These are phyloP conservation scores for Arthrobotrys sinensis DNA, from an alignment of 2,329 filamentous ascomycete genomes.

Conservation along the genomic window DNA sequence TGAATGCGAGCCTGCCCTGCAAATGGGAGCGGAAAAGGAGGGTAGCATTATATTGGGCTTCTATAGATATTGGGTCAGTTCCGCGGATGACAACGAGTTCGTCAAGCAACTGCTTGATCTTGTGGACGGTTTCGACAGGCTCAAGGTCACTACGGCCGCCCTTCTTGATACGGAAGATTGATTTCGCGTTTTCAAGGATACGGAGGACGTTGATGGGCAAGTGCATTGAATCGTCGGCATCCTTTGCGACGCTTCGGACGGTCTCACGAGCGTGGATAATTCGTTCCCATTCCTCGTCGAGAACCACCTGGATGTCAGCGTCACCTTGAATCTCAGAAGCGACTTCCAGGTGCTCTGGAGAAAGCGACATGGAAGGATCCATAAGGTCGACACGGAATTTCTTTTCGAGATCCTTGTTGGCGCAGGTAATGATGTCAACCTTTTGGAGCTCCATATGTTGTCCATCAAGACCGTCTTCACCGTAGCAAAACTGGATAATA, in stretches of 20 bases:
- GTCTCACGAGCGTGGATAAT: slow-evolving; percentile 81
- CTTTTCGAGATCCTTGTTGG: slow-evolving; percentile 81
- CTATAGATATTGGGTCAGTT: slow-evolving; percentile 82
- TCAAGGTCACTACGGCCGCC: slow-evolving; percentile 89
- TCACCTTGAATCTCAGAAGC: slow-evolving; percentile 89
- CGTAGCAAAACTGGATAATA: slow-evolving; percentile 96
- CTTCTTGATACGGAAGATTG: slow-evolving; percentile 90
- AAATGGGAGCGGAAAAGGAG: slow-evolving; percentile 92
- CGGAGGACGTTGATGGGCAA: slow-evolving; percentile 91
- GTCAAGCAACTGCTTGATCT: slow-evolving; percentile 81
- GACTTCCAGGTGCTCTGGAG: slow-evolving; percentile 83
- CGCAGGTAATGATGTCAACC: slow-evolving; percentile 87
- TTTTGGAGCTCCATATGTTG: slow-evolving; percentile 93
- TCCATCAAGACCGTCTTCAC: slow-evolving; percentile 95
- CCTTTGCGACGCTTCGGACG: slow-evolving; percentile 72
- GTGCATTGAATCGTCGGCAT: slow-evolving; percentile 83
- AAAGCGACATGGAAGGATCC: slow-evolving; percentile 76
- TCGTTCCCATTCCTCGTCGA: slow-evolving; percentile 90
- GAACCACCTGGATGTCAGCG: slow-evolving; percentile 84
- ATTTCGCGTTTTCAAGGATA: slow-evolving; percentile 90
- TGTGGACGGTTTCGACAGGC: slow-evolving; percentile 87
- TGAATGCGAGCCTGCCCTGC: slow-evolving; percentile 91
- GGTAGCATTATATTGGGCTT: slow-evolving; percentile 90
- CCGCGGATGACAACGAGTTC: slow-evolving; percentile 89
- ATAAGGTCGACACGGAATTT: slow-evolving; percentile 91